These are phyloP conservation scores for Bipolaris victoriae DNA, from an alignment of 2,329 filamentous ascomycete genomes.

Conservation along the genomic window DNA sequence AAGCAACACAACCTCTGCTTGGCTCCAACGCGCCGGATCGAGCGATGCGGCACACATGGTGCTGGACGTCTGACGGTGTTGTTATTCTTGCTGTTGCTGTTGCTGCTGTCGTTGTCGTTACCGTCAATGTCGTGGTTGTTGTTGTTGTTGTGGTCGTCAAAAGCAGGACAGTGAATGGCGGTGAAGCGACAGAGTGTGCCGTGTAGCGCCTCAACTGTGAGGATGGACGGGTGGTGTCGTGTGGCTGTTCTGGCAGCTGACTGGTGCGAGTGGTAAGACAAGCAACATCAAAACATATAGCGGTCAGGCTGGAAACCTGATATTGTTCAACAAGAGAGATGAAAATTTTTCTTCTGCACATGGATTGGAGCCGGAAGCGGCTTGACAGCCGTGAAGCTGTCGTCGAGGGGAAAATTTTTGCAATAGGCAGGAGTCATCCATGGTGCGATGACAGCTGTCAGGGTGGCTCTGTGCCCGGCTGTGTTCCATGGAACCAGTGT, in stretches of 20 bases:
- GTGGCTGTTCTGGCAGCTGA: slow-evolving; percentile 34
- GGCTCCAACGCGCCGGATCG: slow-evolving; percentile 38
- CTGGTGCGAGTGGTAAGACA: slow-evolving; percentile 34
- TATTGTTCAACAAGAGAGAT: background rate
- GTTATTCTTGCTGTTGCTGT: slow-evolving; percentile 12
- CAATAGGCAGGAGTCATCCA: slow-evolving; percentile 8
- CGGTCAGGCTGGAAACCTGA: slow-evolving; percentile 30
- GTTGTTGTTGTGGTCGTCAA: slow-evolving; percentile 24
- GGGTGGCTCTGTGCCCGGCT: background rate
- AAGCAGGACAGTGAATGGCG: slow-evolving; percentile 40
- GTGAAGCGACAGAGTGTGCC: slow-evolving; percentile 41
- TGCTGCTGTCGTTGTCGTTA: slow-evolving; percentile 3
- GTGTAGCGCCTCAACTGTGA: slow-evolving; percentile 14
- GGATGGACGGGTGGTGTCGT: slow-evolving; percentile 23
- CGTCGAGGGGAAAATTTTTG: slow-evolving; percentile 31
- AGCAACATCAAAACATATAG: slow-evolving; percentile 34
- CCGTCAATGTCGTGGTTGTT: background rate
- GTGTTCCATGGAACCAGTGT: slow-evolving; percentile 19
- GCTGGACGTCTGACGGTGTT: slow-evolving; percentile 18
- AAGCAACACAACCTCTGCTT: slow-evolving; percentile 59
- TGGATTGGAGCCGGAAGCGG: slow-evolving; percentile 27
- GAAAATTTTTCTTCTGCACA: slow-evolving; percentile 1
- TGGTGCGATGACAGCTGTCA: slow-evolving; percentile 7
- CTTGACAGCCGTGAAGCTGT: slow-evolving; percentile 23
- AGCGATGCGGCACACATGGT: slow-evolving; percentile 38